These are phyloP conservation scores for Cladosporium sp. DNA, from an alignment of 2,329 filamentous ascomycete species.

Conservation along the genomic window DNA sequence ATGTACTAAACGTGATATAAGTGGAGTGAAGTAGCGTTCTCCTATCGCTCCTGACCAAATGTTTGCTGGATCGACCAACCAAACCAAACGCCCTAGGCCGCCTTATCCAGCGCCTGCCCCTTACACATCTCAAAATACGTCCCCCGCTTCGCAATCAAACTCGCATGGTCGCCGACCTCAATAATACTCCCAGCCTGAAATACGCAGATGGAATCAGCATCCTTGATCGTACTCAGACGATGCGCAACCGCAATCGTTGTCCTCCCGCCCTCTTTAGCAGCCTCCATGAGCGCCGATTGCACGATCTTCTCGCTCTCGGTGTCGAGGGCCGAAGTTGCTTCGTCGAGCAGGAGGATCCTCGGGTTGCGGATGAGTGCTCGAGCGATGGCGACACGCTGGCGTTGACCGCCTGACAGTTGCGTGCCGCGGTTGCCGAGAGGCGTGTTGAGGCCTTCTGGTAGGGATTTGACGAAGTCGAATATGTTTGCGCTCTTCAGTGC, in stretches of 20 bases:
- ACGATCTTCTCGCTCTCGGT: slow-evolving; percentile 21
- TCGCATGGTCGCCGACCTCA: slow-evolving; percentile 34
- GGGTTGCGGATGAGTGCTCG: slow-evolving; percentile 19
- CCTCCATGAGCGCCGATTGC: slow-evolving; percentile 29
- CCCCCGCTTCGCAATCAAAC: slow-evolving; percentile 33
- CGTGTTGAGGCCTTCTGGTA: slow-evolving; percentile 24
- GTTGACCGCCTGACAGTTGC: slow-evolving; percentile 21
- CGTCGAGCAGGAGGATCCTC: slow-evolving; percentile 19
- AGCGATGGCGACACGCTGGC: slow-evolving; percentile 21
- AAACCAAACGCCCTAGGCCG: neutral
- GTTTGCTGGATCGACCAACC: neutral
- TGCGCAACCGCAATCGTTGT: slow-evolving; percentile 41
- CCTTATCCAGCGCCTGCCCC: slow-evolving; percentile 31
- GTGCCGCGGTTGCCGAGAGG: slow-evolving; percentile 18
- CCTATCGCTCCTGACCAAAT: too few relatives aligned
- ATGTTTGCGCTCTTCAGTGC: slow-evolving; percentile 18
- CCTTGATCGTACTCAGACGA: slow-evolving; percentile 36
- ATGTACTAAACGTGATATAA: too few relatives aligned
- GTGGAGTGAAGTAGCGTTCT: too few relatives aligned
- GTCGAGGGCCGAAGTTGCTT: slow-evolving; percentile 22
- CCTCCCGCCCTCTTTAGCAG: slow-evolving; percentile 15
- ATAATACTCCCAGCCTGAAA: slow-evolving; percentile 33
- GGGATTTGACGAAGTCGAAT: slow-evolving; percentile 17
- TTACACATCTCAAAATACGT: slow-evolving; percentile 34
- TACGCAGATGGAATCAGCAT: slow-evolving; percentile 38